Base-by-base conservation (phyloP, 177 flowering plant species). In the Vitis hybrid region DNA sequence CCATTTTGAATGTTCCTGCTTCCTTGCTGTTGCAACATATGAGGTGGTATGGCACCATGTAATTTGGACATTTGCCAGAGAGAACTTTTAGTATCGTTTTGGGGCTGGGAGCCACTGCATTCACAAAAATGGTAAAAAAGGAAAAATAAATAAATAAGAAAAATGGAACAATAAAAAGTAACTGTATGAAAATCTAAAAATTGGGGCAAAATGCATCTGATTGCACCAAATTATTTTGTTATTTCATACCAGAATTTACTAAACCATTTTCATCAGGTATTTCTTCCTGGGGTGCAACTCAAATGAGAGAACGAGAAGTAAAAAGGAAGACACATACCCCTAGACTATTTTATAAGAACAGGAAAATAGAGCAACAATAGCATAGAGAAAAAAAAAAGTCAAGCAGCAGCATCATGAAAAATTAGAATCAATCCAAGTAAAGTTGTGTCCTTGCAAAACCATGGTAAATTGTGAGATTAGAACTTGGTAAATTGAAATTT, bases 21-120 rank as follows among this genome's bases (percentile, higher is more conserved):
- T 77, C 82, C 80, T 62, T 77, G 79, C 70, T 74, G 88, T 65
- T 79, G 88, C 57, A 52, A 17, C 15, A 45, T 45, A 23, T n/a
- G 67, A 48, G 59, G 61, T 5, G 50, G 6, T 51, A 73, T 13
- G 13, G 30, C 52, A 50, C 72, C 73, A 52, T 64, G 79, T 32
- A 65, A 64, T 72, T 72, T 82, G 23, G 83, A 56, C 15, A 52
- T 61, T 45, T 72, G 71, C 40, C 70, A 45, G 45, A 34, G 45
- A 19, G 75, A 71, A 56, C 65, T 70, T 30, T 65, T n/a, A 8
- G 8, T 73, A 64, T 67, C 70, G 65, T 51, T 70, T 75, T 77
- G 75, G 62, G 54, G 67, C 58, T 79, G 76, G 45, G 70, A 58
- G 56, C 73, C 77, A 62, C 72, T 73, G 77, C 60, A 19, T 21